Conservation (phyloP, 2,329 filamentous ascomycete genomes). For the Monilinia fructigena region DNA sequence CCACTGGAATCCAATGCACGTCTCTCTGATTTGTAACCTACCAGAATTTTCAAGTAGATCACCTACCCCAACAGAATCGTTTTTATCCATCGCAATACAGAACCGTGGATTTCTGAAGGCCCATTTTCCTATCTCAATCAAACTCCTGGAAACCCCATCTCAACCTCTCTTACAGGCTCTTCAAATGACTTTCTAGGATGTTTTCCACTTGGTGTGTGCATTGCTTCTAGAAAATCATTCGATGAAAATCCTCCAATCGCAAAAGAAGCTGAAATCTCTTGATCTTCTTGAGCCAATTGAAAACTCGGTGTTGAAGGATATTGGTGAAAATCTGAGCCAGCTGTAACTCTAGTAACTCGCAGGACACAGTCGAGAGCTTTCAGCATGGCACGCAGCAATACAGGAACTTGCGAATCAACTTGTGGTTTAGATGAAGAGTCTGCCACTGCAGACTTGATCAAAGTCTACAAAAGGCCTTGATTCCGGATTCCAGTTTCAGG, state of each 20-base stretch:
- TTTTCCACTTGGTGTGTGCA: slow-evolving; percentile 48
- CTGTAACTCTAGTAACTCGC: slow-evolving; percentile 11
- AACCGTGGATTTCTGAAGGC: slow-evolving; percentile 13
- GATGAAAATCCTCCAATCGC: slow-evolving; percentile 47
- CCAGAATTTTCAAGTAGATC: slow-evolving; percentile 16
- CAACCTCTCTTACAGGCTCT: slow-evolving; percentile 42
- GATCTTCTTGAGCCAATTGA: slow-evolving; percentile 21
- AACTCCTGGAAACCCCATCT: slow-evolving; percentile 38
- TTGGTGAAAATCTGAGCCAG: slow-evolving; percentile 9
- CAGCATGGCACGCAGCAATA: slow-evolving; percentile 28
- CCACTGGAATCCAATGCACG: neutral
- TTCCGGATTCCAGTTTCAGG: slow-evolving; percentile 41
- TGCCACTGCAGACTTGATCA: slow-evolving; percentile 38
- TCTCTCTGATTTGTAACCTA: neutral
- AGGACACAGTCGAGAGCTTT: slow-evolving; percentile 34
- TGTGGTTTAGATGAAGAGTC: slow-evolving; percentile 18
- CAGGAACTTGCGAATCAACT: slow-evolving; percentile 30
- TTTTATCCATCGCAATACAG: neutral
- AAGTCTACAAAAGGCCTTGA: slow-evolving; percentile 43
- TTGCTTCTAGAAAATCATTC: slow-evolving; percentile 43
- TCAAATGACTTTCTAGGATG: slow-evolving; percentile 46
- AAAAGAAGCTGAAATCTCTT: slow-evolving; percentile 37
- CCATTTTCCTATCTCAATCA: slow-evolving; percentile 19
- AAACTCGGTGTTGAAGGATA: slow-evolving; percentile 15
- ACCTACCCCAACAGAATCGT: slow-evolving; percentile 14